These are phyloP conservation scores for Cyclotella choctawhatcheeana DNA, from an alignment of 108 stramenopile species.

Conservation along the genomic window DNA sequence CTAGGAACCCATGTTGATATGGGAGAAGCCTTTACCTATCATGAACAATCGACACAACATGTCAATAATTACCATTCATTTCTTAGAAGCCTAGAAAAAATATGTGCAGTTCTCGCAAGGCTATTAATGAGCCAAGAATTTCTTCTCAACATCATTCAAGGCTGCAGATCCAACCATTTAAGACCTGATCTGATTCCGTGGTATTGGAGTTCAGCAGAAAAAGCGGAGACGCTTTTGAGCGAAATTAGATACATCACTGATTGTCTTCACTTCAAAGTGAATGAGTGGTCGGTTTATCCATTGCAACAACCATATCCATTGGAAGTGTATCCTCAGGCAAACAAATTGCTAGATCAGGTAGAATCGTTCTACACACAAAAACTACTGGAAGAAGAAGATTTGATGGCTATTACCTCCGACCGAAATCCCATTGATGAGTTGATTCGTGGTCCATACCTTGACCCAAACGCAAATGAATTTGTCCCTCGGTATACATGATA, in stretches of 20 bases:
- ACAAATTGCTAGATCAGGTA: neutral
- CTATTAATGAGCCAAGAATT: constrained; percentile 10
- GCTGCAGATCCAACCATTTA: constrained; percentile 1
- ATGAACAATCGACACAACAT: constrained; percentile 1
- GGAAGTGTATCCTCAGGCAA: neutral
- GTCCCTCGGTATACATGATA: neutral
- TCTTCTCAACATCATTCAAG: constrained; percentile 7
- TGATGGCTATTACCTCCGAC: neutral
- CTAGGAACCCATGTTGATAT: neutral
- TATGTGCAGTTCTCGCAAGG: constrained; percentile 15
- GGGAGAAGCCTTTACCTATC: neutral
- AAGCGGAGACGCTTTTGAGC: neutral
- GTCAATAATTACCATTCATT: neutral
- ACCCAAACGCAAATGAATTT: neutral
- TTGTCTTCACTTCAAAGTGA: neutral
- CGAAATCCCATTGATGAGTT: constrained; percentile 14
- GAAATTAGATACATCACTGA: neutral
- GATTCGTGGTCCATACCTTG: neutral
- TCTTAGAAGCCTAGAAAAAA: neutral
- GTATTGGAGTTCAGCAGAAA: constrained; percentile 21
- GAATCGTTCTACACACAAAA: constrained; percentile 21
- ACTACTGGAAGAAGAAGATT: constrained; percentile 2
- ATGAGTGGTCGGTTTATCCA: constrained; percentile 11
- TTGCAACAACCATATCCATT: neutral
- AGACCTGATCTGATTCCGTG: neutral